phyloP scores from a whole-genome alignment of 2,329 filamentous ascomycete species.

The Botryosphaeria dothidea region DNA sequence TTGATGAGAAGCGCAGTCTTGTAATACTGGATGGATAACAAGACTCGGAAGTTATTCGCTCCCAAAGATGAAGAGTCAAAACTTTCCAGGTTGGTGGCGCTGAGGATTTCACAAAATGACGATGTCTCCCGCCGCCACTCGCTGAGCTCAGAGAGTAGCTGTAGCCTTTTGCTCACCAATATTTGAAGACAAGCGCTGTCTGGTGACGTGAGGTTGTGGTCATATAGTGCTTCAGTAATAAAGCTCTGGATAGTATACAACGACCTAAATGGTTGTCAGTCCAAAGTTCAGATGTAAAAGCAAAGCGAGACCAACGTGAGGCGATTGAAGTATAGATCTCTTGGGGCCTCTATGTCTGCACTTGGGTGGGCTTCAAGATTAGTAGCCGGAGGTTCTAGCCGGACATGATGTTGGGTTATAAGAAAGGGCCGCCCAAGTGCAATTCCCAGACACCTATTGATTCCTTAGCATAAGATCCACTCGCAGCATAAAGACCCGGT shows the following conservation, averaged over 20 bases:
- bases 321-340: neutral
- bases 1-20: neutral
- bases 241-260: neutral
- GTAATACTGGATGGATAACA: neutral
- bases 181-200: neutral
- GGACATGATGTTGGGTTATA: neutral
- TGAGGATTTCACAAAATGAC: neutral
- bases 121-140: neutral
- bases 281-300: no score
- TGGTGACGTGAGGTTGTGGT: neutral
- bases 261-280: neutral
- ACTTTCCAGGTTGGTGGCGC: neutral
- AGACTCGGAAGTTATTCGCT: neutral
- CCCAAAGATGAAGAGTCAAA: neutral
- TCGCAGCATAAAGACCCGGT: neutral
- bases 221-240: neutral
- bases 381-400: neutral
- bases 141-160: neutral
- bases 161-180: neutral
- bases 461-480: neutral
- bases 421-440: neutral
- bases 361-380: no score
- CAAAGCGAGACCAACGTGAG: neutral
- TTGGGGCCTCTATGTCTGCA: no score
- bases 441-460: neutral